Evolutionary conservation across 2,329 filamentous ascomycete genomes (phyloP).

Genomic region (Alternaria incomplexa): DNA sequence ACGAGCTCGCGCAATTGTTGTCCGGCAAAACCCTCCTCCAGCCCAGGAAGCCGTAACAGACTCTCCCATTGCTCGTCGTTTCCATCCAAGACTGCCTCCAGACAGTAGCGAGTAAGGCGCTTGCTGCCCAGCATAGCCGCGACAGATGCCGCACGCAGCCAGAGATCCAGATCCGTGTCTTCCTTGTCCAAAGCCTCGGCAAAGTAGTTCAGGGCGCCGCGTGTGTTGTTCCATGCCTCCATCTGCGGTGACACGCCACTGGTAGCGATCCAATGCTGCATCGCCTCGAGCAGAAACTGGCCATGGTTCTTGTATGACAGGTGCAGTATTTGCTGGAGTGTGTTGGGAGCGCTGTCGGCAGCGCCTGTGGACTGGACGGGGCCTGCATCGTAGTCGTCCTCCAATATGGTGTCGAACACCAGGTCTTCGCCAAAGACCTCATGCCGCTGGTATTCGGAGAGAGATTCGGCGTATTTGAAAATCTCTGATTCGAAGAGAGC

Average conservation of each 20-base stretch:
- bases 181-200: constrained; percentile 69
- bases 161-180: constrained; percentile 68
- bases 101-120: constrained; percentile 65
- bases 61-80: constrained; percentile 64
- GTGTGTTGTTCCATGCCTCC: constrained; percentile 29
- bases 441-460: constrained; percentile 80
- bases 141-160: constrained; percentile 66
- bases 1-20: constrained; percentile 53
- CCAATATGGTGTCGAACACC: constrained; percentile 51
- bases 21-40: constrained; percentile 46
- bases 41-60: constrained; percentile 62
- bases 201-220: constrained; percentile 58
- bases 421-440: constrained; percentile 57
- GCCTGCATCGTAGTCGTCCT: constrained; percentile 47
- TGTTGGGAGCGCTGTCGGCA: constrained; percentile 77
- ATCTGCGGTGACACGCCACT: constrained; percentile 45
- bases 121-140: constrained; percentile 63
- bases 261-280: constrained; percentile 59
- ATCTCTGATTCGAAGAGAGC: constrained; percentile 90
- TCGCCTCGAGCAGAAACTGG: constrained; percentile 83
- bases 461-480: constrained; percentile 87
- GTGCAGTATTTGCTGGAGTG: constrained; percentile 86
- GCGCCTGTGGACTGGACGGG: constrained; percentile 61
- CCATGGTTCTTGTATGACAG: constrained; percentile 95
- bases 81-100: constrained; percentile 68